Conservation (phyloP, 306 rosid genomes). For the Cucurbita ficifolia region DNA sequence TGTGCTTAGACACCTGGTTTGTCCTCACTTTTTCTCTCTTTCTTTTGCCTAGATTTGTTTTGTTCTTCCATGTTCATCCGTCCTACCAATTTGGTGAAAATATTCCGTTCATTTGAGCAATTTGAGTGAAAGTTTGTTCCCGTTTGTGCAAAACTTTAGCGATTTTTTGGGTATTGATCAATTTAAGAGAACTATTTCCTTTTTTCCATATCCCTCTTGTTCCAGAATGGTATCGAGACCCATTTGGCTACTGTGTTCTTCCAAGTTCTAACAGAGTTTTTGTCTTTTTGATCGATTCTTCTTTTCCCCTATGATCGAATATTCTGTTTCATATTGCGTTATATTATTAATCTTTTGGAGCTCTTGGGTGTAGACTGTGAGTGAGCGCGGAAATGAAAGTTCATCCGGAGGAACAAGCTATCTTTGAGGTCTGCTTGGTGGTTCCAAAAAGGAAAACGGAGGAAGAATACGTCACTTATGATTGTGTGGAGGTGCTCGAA, state of each 20-base stretch:
- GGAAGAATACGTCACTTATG: conserved; percentile 25
- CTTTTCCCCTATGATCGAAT: background rate
- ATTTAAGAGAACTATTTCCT: background rate
- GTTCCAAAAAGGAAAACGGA: conserved; percentile 42
- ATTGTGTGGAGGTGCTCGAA: conserved; percentile 40
- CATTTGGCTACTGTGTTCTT: background rate
- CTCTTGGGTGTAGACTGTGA: conserved; percentile 4
- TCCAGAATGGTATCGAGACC: background rate
- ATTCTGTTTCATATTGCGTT: background rate
- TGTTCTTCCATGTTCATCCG: background rate
- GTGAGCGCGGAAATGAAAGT: conserved; percentile 28
- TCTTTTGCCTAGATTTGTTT: background rate
- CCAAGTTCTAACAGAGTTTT: background rate
- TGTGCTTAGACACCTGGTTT: conserved; percentile 16
- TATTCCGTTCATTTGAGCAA: background rate
- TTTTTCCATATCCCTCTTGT: background rate
- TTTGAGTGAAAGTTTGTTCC: background rate
- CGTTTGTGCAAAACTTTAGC: background rate
- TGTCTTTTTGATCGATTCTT: conserved; percentile 1
- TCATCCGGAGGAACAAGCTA: conserved; percentile 27
- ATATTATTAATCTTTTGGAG: background rate
- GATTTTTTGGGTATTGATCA: background rate
- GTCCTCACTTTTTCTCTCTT: background rate
- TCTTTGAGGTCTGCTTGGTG: conserved; percentile 74
- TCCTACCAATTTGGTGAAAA: background rate